Base-by-base conservation (phyloP, 768 basidiomycete genomes). In the Nevesoporus exiguus region DNA sequence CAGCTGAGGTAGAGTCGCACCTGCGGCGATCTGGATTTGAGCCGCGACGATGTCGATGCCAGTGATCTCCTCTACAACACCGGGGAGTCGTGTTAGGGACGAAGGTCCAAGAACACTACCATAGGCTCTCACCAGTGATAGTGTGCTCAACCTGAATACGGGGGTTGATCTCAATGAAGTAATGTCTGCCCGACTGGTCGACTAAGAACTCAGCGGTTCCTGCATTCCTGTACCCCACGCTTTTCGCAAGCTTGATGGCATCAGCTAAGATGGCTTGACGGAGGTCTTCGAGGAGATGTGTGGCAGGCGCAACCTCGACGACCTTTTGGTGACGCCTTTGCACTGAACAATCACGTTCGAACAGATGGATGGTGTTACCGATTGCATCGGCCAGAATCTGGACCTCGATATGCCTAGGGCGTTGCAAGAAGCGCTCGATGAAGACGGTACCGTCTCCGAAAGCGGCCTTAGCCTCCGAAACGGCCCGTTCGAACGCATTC, bases 131-230 rank as follows among this genome's bases (percentile, higher is more conserved):
- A 92, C 93, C 93, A 56, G 97, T 98, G 70, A 98, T 98, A 52
- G 97, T 98, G 74, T 98, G 97, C 70, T 98, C 97, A 74, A 99
- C 97, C 73, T 99, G 97, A 65, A 99, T 98, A 76, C 97, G 93
- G 29, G 97, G 94, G 73, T 98, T 98, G 64, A 99, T 98, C 74
- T 99, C 97, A 66, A 99, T 98, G 76, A 99, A 98, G 75, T 98
- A 98, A 73, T 97, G 93, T 62, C 94, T 81, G 63, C 92, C 93
- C 79, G 89, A 84, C 69, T 94, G 90, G 73, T 98, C 97, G 58
- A 98, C 94, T 72, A 99, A 78, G 79, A 98, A 99, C 75, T 99
- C 97, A 24, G 93, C 94, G 36, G 97, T 98, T 60, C 97, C 96
- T 48, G 97, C 97, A 71, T 97, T 98, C 60, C 93, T 82, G 73